These are phyloP conservation scores for Cyclotella atomus DNA, from an alignment of 108 stramenopile genomes.

Conservation along the genomic window DNA sequence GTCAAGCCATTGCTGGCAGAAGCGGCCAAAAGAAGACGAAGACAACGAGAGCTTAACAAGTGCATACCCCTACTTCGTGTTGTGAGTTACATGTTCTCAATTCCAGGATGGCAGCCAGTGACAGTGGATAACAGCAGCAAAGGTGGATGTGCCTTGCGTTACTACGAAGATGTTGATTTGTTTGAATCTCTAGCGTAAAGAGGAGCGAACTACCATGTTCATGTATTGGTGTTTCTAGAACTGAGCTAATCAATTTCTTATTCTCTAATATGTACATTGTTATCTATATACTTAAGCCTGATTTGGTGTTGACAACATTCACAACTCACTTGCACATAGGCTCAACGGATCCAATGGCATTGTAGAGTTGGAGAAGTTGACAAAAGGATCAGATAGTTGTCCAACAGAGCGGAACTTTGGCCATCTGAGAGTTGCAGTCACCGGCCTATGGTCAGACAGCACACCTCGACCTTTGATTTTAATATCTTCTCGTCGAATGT, in stretches of 20 bases:
- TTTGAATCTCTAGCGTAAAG: background rate
- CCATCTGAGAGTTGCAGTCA: conserved; percentile 47
- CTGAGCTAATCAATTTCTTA: too few relatives aligned
- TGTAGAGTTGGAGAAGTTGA: conserved; percentile 1
- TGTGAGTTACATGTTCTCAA: conserved; percentile 79
- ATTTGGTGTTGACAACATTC: too few relatives aligned
- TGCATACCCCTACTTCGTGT: conserved; percentile 51
- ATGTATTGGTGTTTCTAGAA: too few relatives aligned
- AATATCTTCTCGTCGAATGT: conserved; percentile 24
- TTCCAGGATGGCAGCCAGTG: conserved; percentile 72
- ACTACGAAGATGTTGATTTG: conserved; percentile 54
- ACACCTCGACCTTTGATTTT: conserved; percentile 31
- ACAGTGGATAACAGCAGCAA: conserved; percentile 53
- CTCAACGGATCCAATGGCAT: conserved; percentile 2
- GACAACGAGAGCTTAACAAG: conserved; percentile 10
- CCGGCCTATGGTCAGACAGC: conserved; percentile 42
- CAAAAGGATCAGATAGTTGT: conserved; percentile 1
- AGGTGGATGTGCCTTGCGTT: conserved; percentile 61
- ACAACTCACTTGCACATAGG: conserved; percentile 4
- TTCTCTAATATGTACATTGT: too few relatives aligned
- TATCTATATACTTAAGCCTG: too few relatives aligned
- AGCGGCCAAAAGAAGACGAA: conserved; percentile 41
- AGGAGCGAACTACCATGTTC: background rate
- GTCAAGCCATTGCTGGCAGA: conserved; percentile 61
- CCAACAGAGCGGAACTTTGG: conserved; percentile 18